These are phyloP conservation scores for Rhizopogon salebrosus DNA, from an alignment of 768 basidiomycete species.

Conservation along the genomic window DNA sequence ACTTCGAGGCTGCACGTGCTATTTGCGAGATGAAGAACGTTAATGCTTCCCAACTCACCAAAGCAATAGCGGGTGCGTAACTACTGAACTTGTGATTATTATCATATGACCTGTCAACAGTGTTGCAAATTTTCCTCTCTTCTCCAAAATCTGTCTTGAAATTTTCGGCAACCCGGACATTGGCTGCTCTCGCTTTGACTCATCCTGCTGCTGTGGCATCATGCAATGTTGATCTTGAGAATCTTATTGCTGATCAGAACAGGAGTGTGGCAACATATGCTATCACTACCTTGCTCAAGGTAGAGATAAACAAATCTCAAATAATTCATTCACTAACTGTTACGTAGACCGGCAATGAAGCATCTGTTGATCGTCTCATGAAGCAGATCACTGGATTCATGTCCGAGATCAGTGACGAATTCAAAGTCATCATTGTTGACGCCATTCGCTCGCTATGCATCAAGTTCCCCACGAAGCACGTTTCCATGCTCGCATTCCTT, in stretches of 20 bases:
- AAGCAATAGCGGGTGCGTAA: constrained; percentile 79
- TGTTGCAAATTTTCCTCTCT: constrained; percentile 92
- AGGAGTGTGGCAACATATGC: constrained; percentile 97
- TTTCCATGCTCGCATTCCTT: constrained; percentile 94
- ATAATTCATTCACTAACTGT: constrained; percentile 4
- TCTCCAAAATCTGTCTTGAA: constrained; percentile 94
- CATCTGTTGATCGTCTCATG: constrained; percentile 97
- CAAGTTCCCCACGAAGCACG: constrained; percentile 97
- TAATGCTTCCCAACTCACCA: constrained; percentile 68
- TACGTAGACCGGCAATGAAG: constrained; percentile 91
- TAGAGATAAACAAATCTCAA: constrained; percentile 16
- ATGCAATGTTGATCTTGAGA: constrained; percentile 96
- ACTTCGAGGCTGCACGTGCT: constrained; percentile 94
- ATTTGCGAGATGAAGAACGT: constrained; percentile 96
- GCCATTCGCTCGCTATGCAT: constrained; percentile 97
- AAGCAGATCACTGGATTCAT: constrained; percentile 99
- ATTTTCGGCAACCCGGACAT: constrained; percentile 94
- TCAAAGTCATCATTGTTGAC: constrained; percentile 99
- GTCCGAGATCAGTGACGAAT: constrained; percentile 99
- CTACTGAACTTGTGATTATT: background rate
- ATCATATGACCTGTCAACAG: constrained; percentile 34
- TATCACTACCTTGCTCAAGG: constrained; percentile 97
- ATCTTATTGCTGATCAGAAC: constrained; percentile 91
- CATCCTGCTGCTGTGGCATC: constrained; percentile 84
- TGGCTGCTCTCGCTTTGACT: constrained; percentile 81